Conservation (phyloP, 1,284 basidiomycete genomes). For the Sphaerobolus stellatus region DNA sequence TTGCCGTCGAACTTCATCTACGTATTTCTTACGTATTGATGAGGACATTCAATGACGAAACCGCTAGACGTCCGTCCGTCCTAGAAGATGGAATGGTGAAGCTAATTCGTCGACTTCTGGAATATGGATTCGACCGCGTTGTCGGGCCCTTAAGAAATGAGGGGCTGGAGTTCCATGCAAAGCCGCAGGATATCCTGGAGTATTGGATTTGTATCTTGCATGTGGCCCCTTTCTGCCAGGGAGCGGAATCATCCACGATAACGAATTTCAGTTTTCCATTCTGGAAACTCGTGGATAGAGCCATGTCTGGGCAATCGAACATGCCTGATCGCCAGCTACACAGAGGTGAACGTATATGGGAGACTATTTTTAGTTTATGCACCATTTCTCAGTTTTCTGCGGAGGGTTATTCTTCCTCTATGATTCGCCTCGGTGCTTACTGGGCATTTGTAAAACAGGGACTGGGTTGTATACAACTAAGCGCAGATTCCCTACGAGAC, state of each 20-base stretch:
- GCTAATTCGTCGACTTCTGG: constrained; percentile 54
- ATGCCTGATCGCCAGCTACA: constrained; percentile 40
- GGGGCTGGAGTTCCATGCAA: constrained; percentile 40
- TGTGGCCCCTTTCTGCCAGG: constrained; percentile 29
- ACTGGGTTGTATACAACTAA: constrained; percentile 60
- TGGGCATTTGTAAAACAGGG: constrained; percentile 69
- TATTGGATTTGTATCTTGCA: constrained; percentile 80
- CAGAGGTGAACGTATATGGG: constrained; percentile 74
- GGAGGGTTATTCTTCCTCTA: constrained; percentile 56
- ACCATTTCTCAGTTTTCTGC: constrained; percentile 78
- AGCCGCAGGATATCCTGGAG: constrained; percentile 46
- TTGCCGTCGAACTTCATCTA: constrained; percentile 56
- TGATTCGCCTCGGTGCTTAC: constrained; percentile 51
- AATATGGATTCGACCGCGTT: constrained; percentile 51
- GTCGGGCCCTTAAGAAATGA: constrained; percentile 42
- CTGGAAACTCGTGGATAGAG: constrained; percentile 44
- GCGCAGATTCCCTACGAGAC: constrained; percentile 53
- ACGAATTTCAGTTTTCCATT: constrained; percentile 36
- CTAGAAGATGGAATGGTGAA: constrained; percentile 23
- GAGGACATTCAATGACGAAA: constrained; percentile 3
- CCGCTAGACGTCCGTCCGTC: too few species aligned
- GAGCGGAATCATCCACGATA: constrained; percentile 17
- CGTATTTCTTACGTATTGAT: constrained; percentile 25
- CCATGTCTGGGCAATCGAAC: constrained; percentile 14
- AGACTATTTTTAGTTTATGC: constrained; percentile 66